Evolutionary conservation across 1,284 basidiomycete genomes (phyloP).

Genomic region (Rugosomyces carneus): DNA sequence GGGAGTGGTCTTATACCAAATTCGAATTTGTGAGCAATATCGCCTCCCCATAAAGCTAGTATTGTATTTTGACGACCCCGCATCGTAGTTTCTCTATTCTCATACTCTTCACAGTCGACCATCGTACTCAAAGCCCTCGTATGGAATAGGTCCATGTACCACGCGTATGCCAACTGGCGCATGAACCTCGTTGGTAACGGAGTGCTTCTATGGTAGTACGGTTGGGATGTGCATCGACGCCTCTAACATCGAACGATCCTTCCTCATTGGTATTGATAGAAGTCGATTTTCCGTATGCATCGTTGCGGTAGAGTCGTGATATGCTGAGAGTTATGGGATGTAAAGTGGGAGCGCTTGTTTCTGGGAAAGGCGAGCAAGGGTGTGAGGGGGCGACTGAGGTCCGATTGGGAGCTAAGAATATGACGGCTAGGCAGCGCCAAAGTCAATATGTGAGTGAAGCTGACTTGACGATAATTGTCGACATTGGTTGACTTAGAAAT

Average conservation of each 20-base stretch:
- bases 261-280: slow-evolving; percentile 1
- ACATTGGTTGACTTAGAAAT: no score
- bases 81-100: slow-evolving; percentile 1
- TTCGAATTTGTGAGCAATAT: not conserved
- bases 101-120: slow-evolving; percentile 9
- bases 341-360: not conserved
- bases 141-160: slow-evolving; percentile 8
- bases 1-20: not conserved
- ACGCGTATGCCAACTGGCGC: slow-evolving; percentile 12
- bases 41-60: not conserved
- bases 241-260: slow-evolving; percentile 10
- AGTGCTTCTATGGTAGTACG: slow-evolving; percentile 1
- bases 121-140: slow-evolving; percentile 9
- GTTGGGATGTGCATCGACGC: slow-evolving; percentile 6
- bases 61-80: not conserved
- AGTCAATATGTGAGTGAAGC: no score
- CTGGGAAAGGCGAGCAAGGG: not conserved
- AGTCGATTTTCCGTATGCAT: not conserved
- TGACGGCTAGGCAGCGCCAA: no score
- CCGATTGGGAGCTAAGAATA: no score
- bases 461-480: no score
- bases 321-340: slow-evolving; percentile 11
- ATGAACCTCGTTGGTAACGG: slow-evolving; percentile 9
- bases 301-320: slow-evolving; percentile 10
- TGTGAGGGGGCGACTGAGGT: not conserved